Conservation (phyloP, 1,139 yeast species). For the Protomyces gravidus region DNA sequence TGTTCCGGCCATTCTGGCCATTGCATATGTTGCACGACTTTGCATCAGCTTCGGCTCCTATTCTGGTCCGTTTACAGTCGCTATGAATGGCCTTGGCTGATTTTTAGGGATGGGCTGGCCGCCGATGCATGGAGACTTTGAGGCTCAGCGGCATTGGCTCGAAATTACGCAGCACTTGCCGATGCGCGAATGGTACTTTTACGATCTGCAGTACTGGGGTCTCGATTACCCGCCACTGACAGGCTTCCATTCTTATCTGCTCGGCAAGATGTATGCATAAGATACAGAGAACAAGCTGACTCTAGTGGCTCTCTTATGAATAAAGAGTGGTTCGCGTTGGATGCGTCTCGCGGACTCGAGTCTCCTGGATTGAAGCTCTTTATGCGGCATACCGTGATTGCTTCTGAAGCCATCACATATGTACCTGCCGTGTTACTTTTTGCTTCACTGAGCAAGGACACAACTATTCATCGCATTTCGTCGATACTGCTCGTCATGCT, state of each 20-base stretch:
- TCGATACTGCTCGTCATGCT: constrained; percentile 36
- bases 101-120: constrained; percentile 43
- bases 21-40: constrained; percentile 70
- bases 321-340: constrained; percentile 73
- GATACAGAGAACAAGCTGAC: background rate
- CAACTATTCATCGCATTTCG: background rate
- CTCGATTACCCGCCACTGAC: constrained; percentile 96
- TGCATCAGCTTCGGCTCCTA: constrained; percentile 88
- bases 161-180: constrained; percentile 81
- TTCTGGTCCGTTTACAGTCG: constrained; percentile 53
- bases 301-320: constrained; percentile 45
- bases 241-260: constrained; percentile 80
- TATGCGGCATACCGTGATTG: constrained; percentile 74
- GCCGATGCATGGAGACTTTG: constrained; percentile 92
- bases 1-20: constrained; percentile 54
- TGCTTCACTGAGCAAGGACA: constrained; percentile 36
- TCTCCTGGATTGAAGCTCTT: constrained; percentile 61
- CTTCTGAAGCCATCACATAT: constrained; percentile 69
- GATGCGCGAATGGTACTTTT: constrained; percentile 74
- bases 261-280: constrained; percentile 54
- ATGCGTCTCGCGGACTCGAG: constrained; percentile 71
- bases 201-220: constrained; percentile 91
- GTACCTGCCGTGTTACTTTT: constrained; percentile 75
- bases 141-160: constrained; percentile 98
- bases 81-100: background rate